A percentile compares a stretch with the other conserved stretches of the same genome.
Conservation (phyloP, 1,284 basidiomycete species). For the Farysia itapuensis region DNA sequence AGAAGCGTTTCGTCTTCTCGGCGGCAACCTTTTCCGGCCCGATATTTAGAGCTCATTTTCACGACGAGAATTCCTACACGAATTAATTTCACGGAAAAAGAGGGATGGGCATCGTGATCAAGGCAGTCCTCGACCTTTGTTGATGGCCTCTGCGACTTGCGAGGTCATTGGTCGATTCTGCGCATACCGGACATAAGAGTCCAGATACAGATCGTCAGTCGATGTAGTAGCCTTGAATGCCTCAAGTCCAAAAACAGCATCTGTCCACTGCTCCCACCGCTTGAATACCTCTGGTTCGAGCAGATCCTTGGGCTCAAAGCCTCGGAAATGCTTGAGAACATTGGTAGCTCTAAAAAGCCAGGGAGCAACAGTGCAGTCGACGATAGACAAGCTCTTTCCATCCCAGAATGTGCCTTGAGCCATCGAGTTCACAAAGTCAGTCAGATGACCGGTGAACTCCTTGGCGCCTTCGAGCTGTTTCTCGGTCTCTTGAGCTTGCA, state of each 20-base stretch:
- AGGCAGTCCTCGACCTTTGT: conserved; percentile 35
- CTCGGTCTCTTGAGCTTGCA: conserved; percentile 71
- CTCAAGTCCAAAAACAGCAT: conserved; percentile 68
- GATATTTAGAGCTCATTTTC: no score
- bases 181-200: conserved; percentile 66
- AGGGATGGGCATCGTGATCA: conserved; percentile 4
- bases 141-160: conserved; percentile 50
- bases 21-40: no score
- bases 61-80: no score
- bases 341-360: conserved; percentile 72
- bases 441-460: conserved; percentile 67
- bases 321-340: conserved; percentile 72
- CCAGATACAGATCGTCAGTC: conserved; percentile 72
- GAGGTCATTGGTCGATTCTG: conserved; percentile 48
- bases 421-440: conserved; percentile 67
- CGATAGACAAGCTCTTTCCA: conserved; percentile 67
- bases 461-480: conserved; percentile 67
- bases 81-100: no score
- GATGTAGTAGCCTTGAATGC: conserved; percentile 72
- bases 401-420: conserved; percentile 65
- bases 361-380: conserved; percentile 74
- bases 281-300: conserved; percentile 63
- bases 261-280: conserved; percentile 66
- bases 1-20: no score
- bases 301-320: conserved; percentile 64